phyloP scores from a whole-genome alignment of 331 rosid genomes.

The Pyracantha coccinea region DNA sequence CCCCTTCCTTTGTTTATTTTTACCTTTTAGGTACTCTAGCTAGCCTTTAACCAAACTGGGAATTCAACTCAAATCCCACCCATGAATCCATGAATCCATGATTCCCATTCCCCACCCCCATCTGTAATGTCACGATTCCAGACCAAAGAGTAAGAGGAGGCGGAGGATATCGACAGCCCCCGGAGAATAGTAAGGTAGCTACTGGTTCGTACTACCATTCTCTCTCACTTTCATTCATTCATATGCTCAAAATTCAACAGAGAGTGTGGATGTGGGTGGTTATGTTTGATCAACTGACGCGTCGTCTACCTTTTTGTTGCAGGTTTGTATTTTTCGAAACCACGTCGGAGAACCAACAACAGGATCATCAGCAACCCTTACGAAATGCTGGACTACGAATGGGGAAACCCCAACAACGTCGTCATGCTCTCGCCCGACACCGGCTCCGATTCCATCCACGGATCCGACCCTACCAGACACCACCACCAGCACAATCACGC shows the following conservation, averaged over 20 bases:
- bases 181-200: no score
- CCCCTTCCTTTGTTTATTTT: background rate
- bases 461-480: constrained; percentile 51
- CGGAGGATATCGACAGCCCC: no score
- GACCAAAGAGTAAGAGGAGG: no score
- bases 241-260: background rate
- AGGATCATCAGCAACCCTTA: background rate
- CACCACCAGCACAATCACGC: background rate
- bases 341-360: background rate
- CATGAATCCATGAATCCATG: background rate
- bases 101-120: no score
- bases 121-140: no score
- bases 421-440: constrained; percentile 55
- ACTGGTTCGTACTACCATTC: no score
- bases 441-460: constrained; percentile 26
- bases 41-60: constrained; percentile 11
- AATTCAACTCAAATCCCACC: background rate
- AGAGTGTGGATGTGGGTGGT: background rate
- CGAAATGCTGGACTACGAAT: constrained; percentile 80
- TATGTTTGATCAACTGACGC: background rate
- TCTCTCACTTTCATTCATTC: background rate
- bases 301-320: background rate
- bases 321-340: background rate
- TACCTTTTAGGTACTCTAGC: background rate
- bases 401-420: constrained; percentile 73